Evolutionary conservation across 768 basidiomycete genomes (phyloP).

Genomic region (Lyophyllum shimeji): DNA sequence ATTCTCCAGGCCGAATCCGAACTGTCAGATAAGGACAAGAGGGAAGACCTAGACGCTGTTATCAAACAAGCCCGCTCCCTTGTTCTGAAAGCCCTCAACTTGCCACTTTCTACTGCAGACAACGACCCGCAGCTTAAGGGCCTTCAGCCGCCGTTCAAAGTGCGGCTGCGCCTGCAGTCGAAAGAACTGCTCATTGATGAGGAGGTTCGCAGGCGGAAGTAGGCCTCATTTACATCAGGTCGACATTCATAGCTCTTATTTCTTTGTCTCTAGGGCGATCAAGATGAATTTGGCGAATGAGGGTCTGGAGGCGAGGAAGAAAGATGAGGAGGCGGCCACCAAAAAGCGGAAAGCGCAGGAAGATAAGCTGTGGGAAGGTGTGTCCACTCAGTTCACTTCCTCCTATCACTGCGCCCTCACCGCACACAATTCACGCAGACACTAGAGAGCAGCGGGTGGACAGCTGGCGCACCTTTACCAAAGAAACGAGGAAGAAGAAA

Average conservation of each 20-base stretch:
- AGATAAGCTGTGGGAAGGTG: conserved; percentile 89
- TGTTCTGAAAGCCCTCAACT: conserved; percentile 60
- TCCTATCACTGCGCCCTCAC: background rate
- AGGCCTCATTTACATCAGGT: conserved; percentile 24
- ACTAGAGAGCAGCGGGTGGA: conserved; percentile 79
- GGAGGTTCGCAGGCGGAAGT: conserved; percentile 84
- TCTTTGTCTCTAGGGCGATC: conserved; percentile 53
- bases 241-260: background rate
- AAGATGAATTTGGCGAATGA: conserved; percentile 93
- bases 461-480: conserved; percentile 78
- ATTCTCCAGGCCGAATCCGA: conserved; percentile 74
- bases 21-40: conserved; percentile 73
- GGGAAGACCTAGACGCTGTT: conserved; percentile 78
- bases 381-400: conserved; percentile 10
- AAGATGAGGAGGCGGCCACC: conserved; percentile 77
- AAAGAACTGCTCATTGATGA: conserved; percentile 91
- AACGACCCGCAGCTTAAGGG: conserved; percentile 59
- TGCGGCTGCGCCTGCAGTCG: conserved; percentile 64
- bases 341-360: conserved; percentile 89
- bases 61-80: conserved; percentile 72
- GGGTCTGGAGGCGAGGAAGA: conserved; percentile 89
- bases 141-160: conserved; percentile 63
- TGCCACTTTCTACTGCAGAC: conserved; percentile 60
- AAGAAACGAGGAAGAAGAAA: conserved; percentile 78
- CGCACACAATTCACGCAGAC: conserved; percentile 36